Evolutionary conservation across 345 rosid genomes (phyloP).

Genomic region (Trapa bicornis): DNA sequence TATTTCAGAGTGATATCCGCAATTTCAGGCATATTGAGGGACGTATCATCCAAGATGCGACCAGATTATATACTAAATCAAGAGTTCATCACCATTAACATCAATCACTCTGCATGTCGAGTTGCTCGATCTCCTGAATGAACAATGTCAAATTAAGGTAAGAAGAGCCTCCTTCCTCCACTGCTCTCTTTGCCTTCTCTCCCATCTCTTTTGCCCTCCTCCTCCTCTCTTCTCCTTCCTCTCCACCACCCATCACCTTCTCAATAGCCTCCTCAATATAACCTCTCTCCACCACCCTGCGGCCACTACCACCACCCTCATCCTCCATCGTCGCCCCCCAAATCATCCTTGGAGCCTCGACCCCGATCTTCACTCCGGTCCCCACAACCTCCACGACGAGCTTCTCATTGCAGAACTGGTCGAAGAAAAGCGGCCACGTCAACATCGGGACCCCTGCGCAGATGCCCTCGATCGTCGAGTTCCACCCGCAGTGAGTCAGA

Average conservation of each 20-base stretch:
- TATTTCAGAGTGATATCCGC: too few relatives aligned
- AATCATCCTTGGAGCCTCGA: not conserved
- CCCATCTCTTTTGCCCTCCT: conserved; percentile 11
- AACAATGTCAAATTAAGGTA: conserved; percentile 6
- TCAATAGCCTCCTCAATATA: conserved; percentile 14
- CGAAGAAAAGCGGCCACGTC: conserved; percentile 27
- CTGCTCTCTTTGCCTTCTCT: conserved; percentile 16
- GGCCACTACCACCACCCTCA: conserved; percentile 2
- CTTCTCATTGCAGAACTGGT: conserved; percentile 32
- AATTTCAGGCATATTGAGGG: too few relatives aligned
- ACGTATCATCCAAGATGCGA: too few relatives aligned
- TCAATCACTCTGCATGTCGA: not conserved
- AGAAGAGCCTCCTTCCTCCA: conserved; percentile 21
- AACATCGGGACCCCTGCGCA: conserved; percentile 22
- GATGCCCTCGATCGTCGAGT: conserved; percentile 20
- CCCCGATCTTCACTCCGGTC: conserved; percentile 17
- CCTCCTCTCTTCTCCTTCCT: conserved; percentile 14
- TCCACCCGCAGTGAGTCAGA: conserved; percentile 36
- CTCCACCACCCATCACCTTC: conserved; percentile 14
- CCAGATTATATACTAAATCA: too few relatives aligned
- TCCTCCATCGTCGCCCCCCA: conserved; percentile 2
- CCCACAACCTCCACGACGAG: conserved; percentile 15
- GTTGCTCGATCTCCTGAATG: conserved; percentile 13
- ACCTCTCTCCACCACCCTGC: conserved; percentile 12
- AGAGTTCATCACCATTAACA: too few relatives aligned